Evolutionary conservation across 2,329 filamentous ascomycete species (phyloP), one percentile per base, ranked within the genome.

Genomic region (Colletotrichum tofieldiae): DNA sequence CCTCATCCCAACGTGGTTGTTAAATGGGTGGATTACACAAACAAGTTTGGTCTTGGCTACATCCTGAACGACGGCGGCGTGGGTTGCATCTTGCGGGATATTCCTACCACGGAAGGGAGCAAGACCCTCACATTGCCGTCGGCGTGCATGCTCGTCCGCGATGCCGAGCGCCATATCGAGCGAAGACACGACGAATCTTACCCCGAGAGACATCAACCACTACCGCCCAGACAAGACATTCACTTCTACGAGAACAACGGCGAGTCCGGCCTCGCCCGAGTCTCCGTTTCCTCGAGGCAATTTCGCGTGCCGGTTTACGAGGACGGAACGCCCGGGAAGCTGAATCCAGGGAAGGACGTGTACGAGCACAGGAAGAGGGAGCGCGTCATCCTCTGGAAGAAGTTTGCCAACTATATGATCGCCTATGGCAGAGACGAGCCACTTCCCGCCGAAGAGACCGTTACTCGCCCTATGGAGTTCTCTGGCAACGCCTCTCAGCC

Each of bases 21-120:
- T 14, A 94, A 95, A 79, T 96, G 94, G 94, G 94, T 96, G 8
- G 94, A 96, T 79, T 96, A 96, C 81, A 94, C 93, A 71, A 94
- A 95, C 81, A 95, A 95, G 79, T 94, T 95, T 79, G 94, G 94
- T 16, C 87, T 96, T 20, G 94, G 94, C 45, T 96, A 96, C 78
- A 94, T 96, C 70, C 85, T 96, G 65, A 94, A 94, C 73, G 93
- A 96, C 75, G 93, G 94, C 39, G 94, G 91, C 73, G 91, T 95
- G 26, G 94, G 93, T 20, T 95, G 93, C 75, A 89, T 92, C 60
- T 83, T 91, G 62, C 85, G 87, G 32, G 88, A 88, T 70, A 88
- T 91, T 65, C 86, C 87, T 16, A 86, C 86, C 1, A 84, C 84
- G 1, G 84, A 87, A 61, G 87, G 86, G 37, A 83, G 82, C 72